Conservation (phyloP, 768 basidiomycete species). For the Suillus bovinus region DNA sequence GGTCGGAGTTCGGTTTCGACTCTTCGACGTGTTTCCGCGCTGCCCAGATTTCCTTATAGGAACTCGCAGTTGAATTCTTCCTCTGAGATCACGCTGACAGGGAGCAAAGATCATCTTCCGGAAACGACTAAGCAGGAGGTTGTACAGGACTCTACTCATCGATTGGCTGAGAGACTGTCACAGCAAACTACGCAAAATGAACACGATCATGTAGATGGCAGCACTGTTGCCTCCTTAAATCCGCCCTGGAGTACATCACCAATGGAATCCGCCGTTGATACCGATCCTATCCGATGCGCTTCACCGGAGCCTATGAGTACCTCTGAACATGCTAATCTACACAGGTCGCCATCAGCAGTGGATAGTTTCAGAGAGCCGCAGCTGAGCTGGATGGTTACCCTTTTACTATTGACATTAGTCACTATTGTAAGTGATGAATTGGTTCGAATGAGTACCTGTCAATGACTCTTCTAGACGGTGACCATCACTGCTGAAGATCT, state of each 20-base stretch:
- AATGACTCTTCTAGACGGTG: constrained; percentile 38
- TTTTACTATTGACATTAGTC: constrained; percentile 54
- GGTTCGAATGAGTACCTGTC: neutral
- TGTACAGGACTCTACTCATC: constrained; percentile 21
- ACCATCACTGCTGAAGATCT: constrained; percentile 70
- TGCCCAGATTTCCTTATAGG: constrained; percentile 13
- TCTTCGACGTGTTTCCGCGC: constrained; percentile 10
- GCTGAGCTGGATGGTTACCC: constrained; percentile 58
- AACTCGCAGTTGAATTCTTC: constrained; percentile 21
- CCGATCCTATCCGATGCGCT: constrained; percentile 5
- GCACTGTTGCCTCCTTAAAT: constrained; percentile 5
- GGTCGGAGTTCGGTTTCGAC: constrained; percentile 23
- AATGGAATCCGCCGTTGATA: constrained; percentile 12
- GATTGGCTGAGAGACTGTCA: constrained; percentile 22
- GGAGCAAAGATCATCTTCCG: constrained; percentile 1
- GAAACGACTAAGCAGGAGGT: constrained; percentile 12
- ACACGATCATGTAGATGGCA: constrained; percentile 6
- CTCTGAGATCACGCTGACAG: constrained; percentile 29
- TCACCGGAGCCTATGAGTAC: constrained; percentile 17
- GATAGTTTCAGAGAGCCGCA: constrained; percentile 47
- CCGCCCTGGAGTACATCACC: constrained; percentile 17
- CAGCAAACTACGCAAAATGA: neutral
- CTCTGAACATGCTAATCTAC: constrained; percentile 17
- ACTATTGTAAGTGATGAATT: constrained; percentile 53
- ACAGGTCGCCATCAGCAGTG: constrained; percentile 14